Conservation (phyloP, 2,329 filamentous ascomycete genomes). For the Ophiosphaerella herpotricha region DNA sequence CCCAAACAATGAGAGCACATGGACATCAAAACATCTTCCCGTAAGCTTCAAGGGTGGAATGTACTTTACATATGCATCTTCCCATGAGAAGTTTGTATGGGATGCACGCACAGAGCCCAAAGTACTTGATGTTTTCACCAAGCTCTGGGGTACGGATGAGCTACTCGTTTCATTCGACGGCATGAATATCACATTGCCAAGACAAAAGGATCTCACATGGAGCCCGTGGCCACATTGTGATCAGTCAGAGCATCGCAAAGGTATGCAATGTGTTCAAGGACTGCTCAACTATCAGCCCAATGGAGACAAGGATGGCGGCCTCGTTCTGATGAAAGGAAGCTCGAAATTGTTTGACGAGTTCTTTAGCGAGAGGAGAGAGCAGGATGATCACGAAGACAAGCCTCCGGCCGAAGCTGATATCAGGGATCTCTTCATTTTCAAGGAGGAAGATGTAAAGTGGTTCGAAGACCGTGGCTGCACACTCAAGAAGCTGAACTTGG, state of each 20-base stretch:
- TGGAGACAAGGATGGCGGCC: conserved; percentile 53
- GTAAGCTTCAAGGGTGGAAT: conserved; percentile 51
- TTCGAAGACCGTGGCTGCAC: conserved; percentile 48
- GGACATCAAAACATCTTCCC: conserved; percentile 45
- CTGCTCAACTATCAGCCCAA: conserved; percentile 52
- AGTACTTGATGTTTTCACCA: conserved; percentile 44
- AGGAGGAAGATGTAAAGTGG: conserved; percentile 51
- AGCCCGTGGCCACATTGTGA: conserved; percentile 48
- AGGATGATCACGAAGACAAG: conserved; percentile 19
- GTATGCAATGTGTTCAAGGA: conserved; percentile 52
- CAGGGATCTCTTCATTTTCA: conserved; percentile 52
- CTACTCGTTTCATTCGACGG: conserved; percentile 46
- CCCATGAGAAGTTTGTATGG: conserved; percentile 51
- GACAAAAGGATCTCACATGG: conserved; percentile 40
- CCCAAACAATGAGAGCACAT: conserved; percentile 38
- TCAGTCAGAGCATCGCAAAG: conserved; percentile 49
- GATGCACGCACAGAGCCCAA: conserved; percentile 41
- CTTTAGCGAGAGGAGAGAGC: conserved; percentile 36
- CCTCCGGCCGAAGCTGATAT: conserved; percentile 26
- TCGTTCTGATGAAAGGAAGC: conserved; percentile 53
- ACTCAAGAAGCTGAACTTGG: conserved; percentile 47
- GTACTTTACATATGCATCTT: conserved; percentile 46
- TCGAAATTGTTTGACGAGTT: conserved; percentile 51
- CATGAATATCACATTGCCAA: conserved; percentile 48
- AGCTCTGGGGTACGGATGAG: conserved; percentile 45